phyloP scores from a whole-genome alignment of 148 eudicot genomes.

The Gaultheria prostrata region DNA sequence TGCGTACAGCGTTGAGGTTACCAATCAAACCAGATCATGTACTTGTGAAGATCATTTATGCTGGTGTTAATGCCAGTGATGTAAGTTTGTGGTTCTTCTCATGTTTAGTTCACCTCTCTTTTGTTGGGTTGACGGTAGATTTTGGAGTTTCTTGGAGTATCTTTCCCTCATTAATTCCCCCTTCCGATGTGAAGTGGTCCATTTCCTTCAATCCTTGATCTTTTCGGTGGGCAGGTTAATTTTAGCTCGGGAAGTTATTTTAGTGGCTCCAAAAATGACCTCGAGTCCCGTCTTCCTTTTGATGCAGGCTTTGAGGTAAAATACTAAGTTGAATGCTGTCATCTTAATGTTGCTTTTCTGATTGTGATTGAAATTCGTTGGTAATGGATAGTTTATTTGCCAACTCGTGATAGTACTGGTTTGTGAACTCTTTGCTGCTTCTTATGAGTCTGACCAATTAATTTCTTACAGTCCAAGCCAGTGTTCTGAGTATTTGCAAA shows the following conservation, averaged over 20 bases:
- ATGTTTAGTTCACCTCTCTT: not conserved
- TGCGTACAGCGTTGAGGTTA: conserved; percentile 47
- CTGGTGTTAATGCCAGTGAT: conserved; percentile 98
- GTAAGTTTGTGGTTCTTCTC: conserved; percentile 53
- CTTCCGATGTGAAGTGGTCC: not conserved
- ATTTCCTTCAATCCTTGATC: not conserved
- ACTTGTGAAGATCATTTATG: conserved; percentile 75
- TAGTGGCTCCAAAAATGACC: conserved; percentile 49
- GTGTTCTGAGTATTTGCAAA: conserved; percentile 7
- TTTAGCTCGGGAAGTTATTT: conserved; percentile 93
- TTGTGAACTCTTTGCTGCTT: conserved; percentile 1
- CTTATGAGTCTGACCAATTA: not conserved
- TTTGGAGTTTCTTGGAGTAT: not conserved
- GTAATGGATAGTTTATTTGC: not conserved
- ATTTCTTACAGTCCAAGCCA: not conserved
- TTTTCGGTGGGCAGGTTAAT: conserved; percentile 59
- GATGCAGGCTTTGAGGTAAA: conserved; percentile 96
- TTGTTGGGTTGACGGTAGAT: not conserved
- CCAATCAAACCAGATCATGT: conserved; percentile 75
- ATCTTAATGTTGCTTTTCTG: not conserved
- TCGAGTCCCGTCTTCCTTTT: conserved; percentile 64
- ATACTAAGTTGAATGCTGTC: not conserved
- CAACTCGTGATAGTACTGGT: not conserved
- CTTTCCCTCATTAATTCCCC: not conserved
- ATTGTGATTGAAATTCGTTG: not conserved